Evolutionary conservation across 2,329 filamentous ascomycete genomes (phyloP), one percentile per base, ranked within the genome.

Genomic region (Geoglossum cookeanum): DNA sequence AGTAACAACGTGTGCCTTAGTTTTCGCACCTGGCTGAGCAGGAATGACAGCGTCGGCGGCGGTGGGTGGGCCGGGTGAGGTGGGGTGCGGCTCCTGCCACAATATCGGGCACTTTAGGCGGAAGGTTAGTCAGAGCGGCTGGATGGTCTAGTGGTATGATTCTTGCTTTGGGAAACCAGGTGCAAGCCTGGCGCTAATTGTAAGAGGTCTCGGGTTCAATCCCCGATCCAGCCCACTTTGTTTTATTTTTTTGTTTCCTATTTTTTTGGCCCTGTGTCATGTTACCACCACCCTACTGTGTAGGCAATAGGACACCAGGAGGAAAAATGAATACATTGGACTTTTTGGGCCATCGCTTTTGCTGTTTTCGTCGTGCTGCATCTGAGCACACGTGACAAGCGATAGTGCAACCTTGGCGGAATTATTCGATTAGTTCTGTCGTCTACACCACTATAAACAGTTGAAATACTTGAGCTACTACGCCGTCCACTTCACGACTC

Each of bases 121-220:
- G 22, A 1, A 22, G 22, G 22, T 22, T 22, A 22, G 22, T 22
- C 22, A 22, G 22, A 22, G 22, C 22, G 22, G 22, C 55, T 57
- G 42, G 35, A 32, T 57, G 35, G 55, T 57, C 35, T 37, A 57
- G 55, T 57, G 55, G 55, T 57, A 57, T 17, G 42, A 57, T 57
- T 57, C 42, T 22, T 37, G 55, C 55, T 57, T 57, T 57, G 55
- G 55, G 55, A 42, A 15, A 42, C n/a, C 37, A 15, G 37, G 37
- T 42, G 3, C n/a, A n/a, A 9, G 5, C 17, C 9, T 33, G 45
- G n/a, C 11, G 4, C 55, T 53, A 32, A 17, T 32, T 56, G 55
- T 56, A 33, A 17, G 37, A 56, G 55, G 55, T 56, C 55, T 27
- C 44, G 55, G 55, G 55, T 56, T 56, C 55, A 39, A 56, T 30